Conservation (phyloP, 2,329 filamentous ascomycete genomes). For the Claviceps sp. region DNA sequence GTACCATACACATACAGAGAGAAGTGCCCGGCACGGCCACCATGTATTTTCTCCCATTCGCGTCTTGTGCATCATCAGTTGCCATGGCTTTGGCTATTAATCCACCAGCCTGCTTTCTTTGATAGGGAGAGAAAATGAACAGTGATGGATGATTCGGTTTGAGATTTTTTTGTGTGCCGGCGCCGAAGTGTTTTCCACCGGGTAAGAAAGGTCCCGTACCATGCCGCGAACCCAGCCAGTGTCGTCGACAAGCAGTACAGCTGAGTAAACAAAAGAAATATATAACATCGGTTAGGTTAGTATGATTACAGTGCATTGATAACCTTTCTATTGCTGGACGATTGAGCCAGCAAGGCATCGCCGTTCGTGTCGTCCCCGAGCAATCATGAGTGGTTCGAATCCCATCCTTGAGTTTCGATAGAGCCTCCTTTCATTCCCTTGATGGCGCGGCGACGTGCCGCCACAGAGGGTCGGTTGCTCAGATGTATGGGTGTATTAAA, state of each 20-base stretch:
- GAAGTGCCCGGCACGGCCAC: too few species aligned
- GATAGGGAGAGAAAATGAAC: too few species aligned
- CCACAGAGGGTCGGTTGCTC: background rate
- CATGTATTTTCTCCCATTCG: too few species aligned
- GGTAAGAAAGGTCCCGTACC: background rate
- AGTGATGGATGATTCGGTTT: too few species aligned
- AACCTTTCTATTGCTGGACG: background rate
- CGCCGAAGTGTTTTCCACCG: background rate
- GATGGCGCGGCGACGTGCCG: too few species aligned
- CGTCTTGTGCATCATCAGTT: too few species aligned
- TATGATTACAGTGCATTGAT: conserved; percentile 5
- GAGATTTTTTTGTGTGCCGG: background rate
- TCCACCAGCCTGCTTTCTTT: too few species aligned
- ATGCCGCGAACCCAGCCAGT: background rate
- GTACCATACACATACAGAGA: too few species aligned
- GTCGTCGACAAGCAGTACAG: background rate
- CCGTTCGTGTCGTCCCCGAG: background rate
- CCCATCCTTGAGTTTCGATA: background rate
- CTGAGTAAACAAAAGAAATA: background rate
- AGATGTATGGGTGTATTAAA: too few species aligned
- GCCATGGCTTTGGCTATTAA: too few species aligned
- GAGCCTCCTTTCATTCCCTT: background rate
- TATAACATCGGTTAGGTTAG: conserved; percentile 1
- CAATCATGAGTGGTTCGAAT: background rate
- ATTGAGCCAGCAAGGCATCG: background rate